Evolutionary conservation across 2,329 filamentous ascomycete genomes (phyloP).

Genomic region (Orbilia ellipsospora): DNA sequence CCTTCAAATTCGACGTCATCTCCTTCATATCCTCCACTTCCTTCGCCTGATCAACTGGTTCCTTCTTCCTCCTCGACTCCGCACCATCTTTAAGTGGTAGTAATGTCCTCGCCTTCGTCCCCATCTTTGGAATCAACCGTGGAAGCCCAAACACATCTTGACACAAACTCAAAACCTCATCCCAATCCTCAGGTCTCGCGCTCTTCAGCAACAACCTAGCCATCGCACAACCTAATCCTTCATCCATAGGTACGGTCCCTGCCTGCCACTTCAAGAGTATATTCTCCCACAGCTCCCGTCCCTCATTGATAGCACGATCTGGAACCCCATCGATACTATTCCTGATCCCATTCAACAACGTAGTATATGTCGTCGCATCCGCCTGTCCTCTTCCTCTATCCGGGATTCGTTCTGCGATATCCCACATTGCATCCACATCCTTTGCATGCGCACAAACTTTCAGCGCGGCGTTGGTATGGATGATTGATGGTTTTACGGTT

Average conservation of each 20-base stretch:
- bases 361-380: conserved; percentile 80
- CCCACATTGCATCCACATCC: conserved; percentile 84
- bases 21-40: conserved; percentile 31
- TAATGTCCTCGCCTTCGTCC: conserved; percentile 48
- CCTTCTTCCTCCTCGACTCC: conserved; percentile 17
- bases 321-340: conserved; percentile 62
- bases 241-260: conserved; percentile 78
- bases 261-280: conserved; percentile 79
- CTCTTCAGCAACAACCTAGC: conserved; percentile 78
- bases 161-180: conserved; percentile 79
- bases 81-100: conserved; percentile 31
- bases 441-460: conserved; percentile 78
- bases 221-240: conserved; percentile 83
- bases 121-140: conserved; percentile 63
- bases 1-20: conserved; percentile 60
- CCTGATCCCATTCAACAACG: conserved; percentile 81
- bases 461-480: conserved; percentile 89
- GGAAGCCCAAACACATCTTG: conserved; percentile 83
- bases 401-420: conserved; percentile 77
- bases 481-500: conserved; percentile 76
- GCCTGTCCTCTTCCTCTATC: conserved; percentile 72
- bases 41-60: conserved; percentile 13
- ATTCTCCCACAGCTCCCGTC: conserved; percentile 82
- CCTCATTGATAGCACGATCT: conserved; percentile 71
- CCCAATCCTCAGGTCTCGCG: conserved; percentile 70